Conservation (phyloP, 2,329 filamentous ascomycete species). For the Microthyrium microscopicum region DNA sequence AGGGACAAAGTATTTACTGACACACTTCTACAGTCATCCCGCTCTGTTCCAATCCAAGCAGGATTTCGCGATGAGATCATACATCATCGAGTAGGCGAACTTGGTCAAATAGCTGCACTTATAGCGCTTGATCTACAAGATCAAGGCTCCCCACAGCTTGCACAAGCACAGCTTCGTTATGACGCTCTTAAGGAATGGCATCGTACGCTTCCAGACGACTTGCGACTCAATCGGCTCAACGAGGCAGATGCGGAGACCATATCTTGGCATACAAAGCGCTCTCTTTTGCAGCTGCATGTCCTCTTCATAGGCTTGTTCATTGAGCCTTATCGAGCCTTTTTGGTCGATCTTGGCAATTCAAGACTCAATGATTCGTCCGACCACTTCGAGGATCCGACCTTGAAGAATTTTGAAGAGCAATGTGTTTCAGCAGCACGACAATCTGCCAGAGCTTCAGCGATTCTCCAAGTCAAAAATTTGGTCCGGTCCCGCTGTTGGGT, state of each 20-base stretch:
- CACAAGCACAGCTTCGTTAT: background rate
- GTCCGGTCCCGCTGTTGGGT: slow-evolving; percentile 1
- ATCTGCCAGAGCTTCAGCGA: background rate
- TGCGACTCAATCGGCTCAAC: background rate
- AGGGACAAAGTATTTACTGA: too few relatives aligned
- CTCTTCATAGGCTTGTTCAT: slow-evolving; percentile 1
- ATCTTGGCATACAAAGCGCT: background rate
- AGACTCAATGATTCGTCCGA: background rate
- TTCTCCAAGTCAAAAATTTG: background rate
- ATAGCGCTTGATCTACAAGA: background rate
- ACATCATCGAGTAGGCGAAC: background rate
- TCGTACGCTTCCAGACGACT: background rate
- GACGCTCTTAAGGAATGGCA: background rate
- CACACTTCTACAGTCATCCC: background rate
- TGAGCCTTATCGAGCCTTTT: background rate
- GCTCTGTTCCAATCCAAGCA: background rate
- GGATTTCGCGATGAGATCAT: background rate
- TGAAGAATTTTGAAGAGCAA: background rate
- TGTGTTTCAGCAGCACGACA: slow-evolving; percentile 1
- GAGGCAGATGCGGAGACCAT: background rate
- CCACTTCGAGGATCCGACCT: background rate
- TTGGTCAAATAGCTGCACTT: background rate
- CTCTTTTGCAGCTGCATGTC: background rate
- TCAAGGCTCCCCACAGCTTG: background rate
- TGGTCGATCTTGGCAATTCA: background rate